Evolutionary conservation across 306 rosid genomes (phyloP).

Genomic region (Neltuma alba): DNA sequence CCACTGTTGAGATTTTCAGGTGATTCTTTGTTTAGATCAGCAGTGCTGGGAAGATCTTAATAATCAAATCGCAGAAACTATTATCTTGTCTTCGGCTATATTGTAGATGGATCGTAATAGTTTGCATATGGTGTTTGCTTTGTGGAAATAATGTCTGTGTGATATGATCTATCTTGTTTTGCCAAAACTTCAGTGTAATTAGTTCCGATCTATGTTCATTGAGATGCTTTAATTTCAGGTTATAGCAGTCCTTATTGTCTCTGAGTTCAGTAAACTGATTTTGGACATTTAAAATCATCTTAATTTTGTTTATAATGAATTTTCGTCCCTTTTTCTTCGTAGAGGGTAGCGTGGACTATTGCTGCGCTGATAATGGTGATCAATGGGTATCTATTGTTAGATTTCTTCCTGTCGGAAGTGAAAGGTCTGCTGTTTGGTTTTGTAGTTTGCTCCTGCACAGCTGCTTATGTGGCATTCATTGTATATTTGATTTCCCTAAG

Average conservation of each 20-base stretch:
- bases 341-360: constrained; percentile 87
- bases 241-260: constrained; percentile 2
- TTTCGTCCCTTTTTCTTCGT: constrained; percentile 28
- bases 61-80: constrained; percentile 9
- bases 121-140: constrained; percentile 13
- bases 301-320: constrained; percentile 13
- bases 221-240: constrained; percentile 1
- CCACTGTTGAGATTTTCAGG: neutral
- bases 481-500: constrained; percentile 64
- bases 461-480: constrained; percentile 64
- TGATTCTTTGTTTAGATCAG: constrained; percentile 14
- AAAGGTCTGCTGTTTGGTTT: constrained; percentile 55
- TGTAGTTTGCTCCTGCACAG: constrained; percentile 56
- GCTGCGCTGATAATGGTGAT: constrained; percentile 78
- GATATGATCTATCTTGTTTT: constrained; percentile 18
- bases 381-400: constrained; percentile 78
- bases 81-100: constrained; percentile 21
- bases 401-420: constrained; percentile 74
- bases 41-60: neutral
- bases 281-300: constrained; percentile 1
- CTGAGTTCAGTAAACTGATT: constrained; percentile 27
- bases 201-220: constrained; percentile 14
- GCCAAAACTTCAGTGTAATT: constrained; percentile 9
- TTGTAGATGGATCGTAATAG: constrained; percentile 1
- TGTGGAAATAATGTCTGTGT: constrained; percentile 5